These are phyloP conservation scores for Pleurotus tuoliensis DNA, from an alignment of 768 basidiomycete species.

Conservation along the genomic window DNA sequence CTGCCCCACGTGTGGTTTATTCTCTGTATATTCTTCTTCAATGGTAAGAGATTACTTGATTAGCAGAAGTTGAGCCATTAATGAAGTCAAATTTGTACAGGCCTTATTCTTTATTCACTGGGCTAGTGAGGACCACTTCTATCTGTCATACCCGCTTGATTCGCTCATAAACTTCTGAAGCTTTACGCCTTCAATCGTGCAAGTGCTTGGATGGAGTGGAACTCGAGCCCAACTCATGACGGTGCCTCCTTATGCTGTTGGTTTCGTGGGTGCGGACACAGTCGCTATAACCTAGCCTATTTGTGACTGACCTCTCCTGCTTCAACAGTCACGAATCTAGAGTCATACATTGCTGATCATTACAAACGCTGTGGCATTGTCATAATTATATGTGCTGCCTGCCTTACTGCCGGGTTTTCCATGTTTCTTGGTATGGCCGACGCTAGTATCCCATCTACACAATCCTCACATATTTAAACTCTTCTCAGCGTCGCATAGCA, in stretches of 20 bases:
- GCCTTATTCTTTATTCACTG: slow-evolving; percentile 16
- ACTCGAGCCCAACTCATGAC: slow-evolving; percentile 43
- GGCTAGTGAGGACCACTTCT: slow-evolving; percentile 12
- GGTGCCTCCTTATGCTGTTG: slow-evolving; percentile 31
- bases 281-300: neutral
- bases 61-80: neutral
- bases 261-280: slow-evolving; percentile 27
- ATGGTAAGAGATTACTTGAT: slow-evolving; percentile 17
- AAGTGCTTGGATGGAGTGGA: slow-evolving; percentile 37
- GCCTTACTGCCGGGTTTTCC: slow-evolving; percentile 28
- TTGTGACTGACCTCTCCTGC: neutral
- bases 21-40: slow-evolving; percentile 27
- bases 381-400: slow-evolving; percentile 26
- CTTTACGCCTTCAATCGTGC: slow-evolving; percentile 56
- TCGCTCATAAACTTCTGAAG: slow-evolving; percentile 19
- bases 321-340: slow-evolving; percentile 29
- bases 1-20: slow-evolving; percentile 36
- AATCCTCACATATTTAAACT: slow-evolving; percentile 8
- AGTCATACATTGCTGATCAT: slow-evolving; percentile 31
- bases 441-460: neutral
- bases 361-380: slow-evolving; percentile 32
- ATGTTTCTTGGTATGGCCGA: slow-evolving; percentile 33
- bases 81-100: neutral
- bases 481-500: slow-evolving; percentile 11
- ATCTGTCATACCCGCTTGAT: neutral